Evolutionary conservation across 768 basidiomycete genomes (phyloP).

Genomic region (Lepiota brunneoincarnata): DNA sequence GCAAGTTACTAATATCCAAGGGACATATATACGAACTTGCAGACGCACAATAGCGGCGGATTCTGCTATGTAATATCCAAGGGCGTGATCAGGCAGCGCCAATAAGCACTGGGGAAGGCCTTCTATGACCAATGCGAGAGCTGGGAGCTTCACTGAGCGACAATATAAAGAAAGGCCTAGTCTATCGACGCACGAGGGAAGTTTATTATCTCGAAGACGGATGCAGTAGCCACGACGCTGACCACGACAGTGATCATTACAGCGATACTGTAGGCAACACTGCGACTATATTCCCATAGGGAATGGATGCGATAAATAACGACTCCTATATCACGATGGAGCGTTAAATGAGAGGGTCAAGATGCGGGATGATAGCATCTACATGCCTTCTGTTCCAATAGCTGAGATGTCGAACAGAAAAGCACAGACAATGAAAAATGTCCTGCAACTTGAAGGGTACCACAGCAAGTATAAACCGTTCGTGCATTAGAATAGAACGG

Average conservation of each 20-base stretch:
- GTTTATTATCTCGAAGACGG: not conserved
- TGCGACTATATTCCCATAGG: not conserved
- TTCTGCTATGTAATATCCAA: not conserved
- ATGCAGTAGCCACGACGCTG: not conserved
- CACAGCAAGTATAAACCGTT: too few relatives aligned
- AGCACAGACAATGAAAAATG: not conserved
- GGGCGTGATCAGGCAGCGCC: not conserved
- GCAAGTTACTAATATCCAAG: not conserved
- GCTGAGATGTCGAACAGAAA: not conserved
- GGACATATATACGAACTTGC: not conserved
- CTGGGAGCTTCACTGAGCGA: not conserved
- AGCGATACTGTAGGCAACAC: not conserved
- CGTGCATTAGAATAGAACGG: not conserved
- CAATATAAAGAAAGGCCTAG: not conserved
- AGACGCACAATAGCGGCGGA: not conserved
- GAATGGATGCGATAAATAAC: conserved; percentile 2
- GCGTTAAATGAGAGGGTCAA: not conserved
- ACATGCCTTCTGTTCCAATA: conserved; percentile 5
- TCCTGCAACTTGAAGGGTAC: not conserved
- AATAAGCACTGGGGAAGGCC: not conserved
- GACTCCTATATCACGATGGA: not conserved
- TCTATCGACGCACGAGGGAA: not conserved
- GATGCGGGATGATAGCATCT: not conserved
- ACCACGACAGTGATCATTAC: not conserved
- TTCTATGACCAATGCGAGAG: not conserved